These are phyloP conservation scores for Tolypocladium ovalisporum DNA, from an alignment of 2,329 filamentous ascomycete genomes.

Conservation along the genomic window DNA sequence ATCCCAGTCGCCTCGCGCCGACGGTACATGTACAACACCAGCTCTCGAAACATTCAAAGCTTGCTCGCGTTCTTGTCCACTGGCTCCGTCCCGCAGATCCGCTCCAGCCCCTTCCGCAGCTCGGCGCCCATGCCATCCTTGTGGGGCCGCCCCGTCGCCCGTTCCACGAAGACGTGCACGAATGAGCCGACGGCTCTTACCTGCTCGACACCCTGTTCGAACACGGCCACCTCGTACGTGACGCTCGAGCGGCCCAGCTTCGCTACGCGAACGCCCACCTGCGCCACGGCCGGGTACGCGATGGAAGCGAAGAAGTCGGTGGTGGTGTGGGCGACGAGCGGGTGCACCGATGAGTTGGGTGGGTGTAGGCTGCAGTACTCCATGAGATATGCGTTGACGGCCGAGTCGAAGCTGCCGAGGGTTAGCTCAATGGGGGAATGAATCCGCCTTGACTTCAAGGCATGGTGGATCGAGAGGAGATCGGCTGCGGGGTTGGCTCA, in stretches of 20 bases:
- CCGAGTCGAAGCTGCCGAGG: conserved; percentile 61
- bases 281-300: conserved; percentile 70
- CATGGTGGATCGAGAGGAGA: neutral
- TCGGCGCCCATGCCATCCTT: conserved; percentile 50
- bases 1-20: neutral
- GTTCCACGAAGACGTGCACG: conserved; percentile 80
- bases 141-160: conserved; percentile 57
- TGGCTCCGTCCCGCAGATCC: conserved; percentile 26
- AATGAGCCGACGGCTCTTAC: conserved; percentile 81
- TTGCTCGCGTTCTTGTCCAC: neutral
- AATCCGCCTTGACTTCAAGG: neutral
- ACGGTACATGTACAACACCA: neutral
- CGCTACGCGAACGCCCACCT: conserved; percentile 71
- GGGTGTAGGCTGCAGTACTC: conserved; percentile 65
- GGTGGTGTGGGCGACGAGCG: conserved; percentile 74
- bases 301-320: conserved; percentile 78
- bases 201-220: conserved; percentile 59
- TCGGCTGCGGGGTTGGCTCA: conserved; percentile 19
- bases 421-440: neutral
- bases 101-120: conserved; percentile 49
- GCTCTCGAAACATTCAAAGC: neutral
- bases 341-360: conserved; percentile 59
- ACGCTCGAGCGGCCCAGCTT: conserved; percentile 81
- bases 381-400: conserved; percentile 84
- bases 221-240: conserved; percentile 81